A percentile compares a stretch with the other conserved stretches of the same genome.
Conservation (phyloP, 1,139 yeast species). For the Meyerozyma guilliermondii region DNA sequence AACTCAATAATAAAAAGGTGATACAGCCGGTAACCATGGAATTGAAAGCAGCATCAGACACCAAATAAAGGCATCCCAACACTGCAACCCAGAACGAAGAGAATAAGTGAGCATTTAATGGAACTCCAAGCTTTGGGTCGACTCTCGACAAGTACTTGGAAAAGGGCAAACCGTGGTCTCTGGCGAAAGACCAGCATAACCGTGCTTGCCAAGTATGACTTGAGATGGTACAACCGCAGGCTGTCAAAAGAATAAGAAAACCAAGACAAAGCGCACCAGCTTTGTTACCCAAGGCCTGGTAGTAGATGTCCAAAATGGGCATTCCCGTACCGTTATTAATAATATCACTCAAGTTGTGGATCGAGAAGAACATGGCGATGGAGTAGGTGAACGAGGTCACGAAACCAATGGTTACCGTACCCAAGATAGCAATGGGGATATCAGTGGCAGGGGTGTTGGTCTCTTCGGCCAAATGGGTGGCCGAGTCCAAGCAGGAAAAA, state of each 20-base stretch:
- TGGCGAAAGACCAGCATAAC: conserved; percentile 71
- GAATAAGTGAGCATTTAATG: conserved; percentile 50
- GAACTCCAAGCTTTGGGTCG: conserved; percentile 42
- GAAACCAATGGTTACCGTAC: conserved; percentile 39
- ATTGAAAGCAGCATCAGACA: conserved; percentile 52
- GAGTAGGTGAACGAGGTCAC: conserved; percentile 35
- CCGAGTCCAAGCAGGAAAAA: conserved; percentile 39
- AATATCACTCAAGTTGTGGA: conserved; percentile 27
- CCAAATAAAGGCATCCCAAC: conserved; percentile 48
- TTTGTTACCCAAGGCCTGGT: conserved; percentile 31
- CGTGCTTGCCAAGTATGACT: conserved; percentile 41
- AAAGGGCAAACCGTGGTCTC: conserved; percentile 55
- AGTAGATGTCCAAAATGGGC: conserved; percentile 37
- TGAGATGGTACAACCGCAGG: conserved; percentile 37
- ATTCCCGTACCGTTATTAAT: conserved; percentile 28
- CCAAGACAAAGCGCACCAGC: conserved; percentile 38
- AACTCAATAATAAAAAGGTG: conserved; percentile 45
- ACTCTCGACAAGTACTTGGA: conserved; percentile 44
- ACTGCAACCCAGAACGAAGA: conserved; percentile 43
- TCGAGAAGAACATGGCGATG: conserved; percentile 39
- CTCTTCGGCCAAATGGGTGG: conserved; percentile 41
- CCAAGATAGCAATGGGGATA: conserved; percentile 38
- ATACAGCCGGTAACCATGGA: conserved; percentile 54
- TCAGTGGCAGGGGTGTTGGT: conserved; percentile 31
- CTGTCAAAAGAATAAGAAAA: conserved; percentile 31